These are phyloP conservation scores for Ceratobasidium sp. DNA, from an alignment of 1,284 basidiomycete species.

Conservation along the genomic window DNA sequence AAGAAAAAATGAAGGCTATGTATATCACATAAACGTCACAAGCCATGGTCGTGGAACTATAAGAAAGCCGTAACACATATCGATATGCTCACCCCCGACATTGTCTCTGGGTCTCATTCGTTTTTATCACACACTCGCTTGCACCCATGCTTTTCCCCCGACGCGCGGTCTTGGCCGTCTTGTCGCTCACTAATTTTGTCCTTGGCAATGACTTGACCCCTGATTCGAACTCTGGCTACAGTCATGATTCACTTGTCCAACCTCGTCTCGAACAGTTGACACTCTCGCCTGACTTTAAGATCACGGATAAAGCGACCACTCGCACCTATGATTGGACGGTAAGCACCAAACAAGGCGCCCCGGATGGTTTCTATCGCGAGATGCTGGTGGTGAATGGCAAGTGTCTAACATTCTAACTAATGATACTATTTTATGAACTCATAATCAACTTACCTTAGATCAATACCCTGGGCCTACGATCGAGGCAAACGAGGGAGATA, in stretches of 20 bases:
- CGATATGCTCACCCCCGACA: no score
- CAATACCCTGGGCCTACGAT: slow-evolving; percentile 65
- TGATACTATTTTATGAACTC: background rate
- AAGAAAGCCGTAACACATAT: no score
- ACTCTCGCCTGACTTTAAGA: slow-evolving; percentile 35
- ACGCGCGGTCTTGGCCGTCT: slow-evolving; percentile 9
- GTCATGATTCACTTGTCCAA: no score
- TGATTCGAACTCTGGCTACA: no score
- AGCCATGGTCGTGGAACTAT: no score
- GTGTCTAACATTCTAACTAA: slow-evolving; percentile 12
- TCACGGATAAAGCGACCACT: slow-evolving; percentile 55
- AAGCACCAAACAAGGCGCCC: slow-evolving; percentile 55
- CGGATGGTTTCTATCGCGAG: slow-evolving; percentile 58
- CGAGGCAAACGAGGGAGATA: slow-evolving; percentile 64
- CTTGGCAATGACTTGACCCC: background rate
- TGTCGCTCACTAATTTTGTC: background rate
- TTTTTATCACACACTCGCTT: background rate
- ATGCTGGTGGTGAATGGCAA: slow-evolving; percentile 65
- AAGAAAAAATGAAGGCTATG: no score
- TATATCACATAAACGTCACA: no score
- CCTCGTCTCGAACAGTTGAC: background rate
- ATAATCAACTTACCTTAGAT: slow-evolving; percentile 51
- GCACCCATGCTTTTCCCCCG: slow-evolving; percentile 18
- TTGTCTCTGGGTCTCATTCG: background rate
- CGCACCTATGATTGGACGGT: slow-evolving; percentile 59